Percentiles rank a stretch among this genome's conserved stretches.
phyloP scores from a whole-genome alignment of 345 rosid genomes.

The Conringia planisiliqua region DNA sequence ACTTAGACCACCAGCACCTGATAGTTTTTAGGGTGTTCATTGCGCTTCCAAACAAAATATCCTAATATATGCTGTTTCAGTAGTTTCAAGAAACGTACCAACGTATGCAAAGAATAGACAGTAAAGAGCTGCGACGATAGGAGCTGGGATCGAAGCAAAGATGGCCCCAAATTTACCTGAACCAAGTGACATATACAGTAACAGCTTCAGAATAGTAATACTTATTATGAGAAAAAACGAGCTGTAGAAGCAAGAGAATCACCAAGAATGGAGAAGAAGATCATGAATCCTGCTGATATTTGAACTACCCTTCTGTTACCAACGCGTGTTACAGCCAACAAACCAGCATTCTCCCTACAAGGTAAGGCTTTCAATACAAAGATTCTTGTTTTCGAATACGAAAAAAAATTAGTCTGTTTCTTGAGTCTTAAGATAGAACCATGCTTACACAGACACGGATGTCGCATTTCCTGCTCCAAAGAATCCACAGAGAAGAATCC shows the following conservation, averaged over 20 bases:
- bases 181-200: not conserved
- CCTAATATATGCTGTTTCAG: not conserved
- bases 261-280: constrained; percentile 73
- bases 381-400: not conserved
- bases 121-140: constrained; percentile 68
- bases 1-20: constrained; percentile 75
- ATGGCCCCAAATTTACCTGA: constrained; percentile 86
- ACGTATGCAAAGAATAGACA: constrained; percentile 74
- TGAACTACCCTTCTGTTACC: constrained; percentile 91
- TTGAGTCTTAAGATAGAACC: not conserved
- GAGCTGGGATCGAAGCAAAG: constrained; percentile 84
- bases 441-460: constrained; percentile 75
- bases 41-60: not conserved
- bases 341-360: constrained; percentile 82
- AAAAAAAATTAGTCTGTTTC: not conserved
- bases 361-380: not conserved
- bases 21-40: not conserved
- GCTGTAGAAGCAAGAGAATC: not conserved
- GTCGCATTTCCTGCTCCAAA: constrained; percentile 92
- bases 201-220: not conserved
- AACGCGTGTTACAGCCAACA: constrained; percentile 73
- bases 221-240: not conserved
- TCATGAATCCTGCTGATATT: constrained; percentile 85
- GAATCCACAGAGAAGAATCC: constrained; percentile 79
- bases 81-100: constrained; percentile 43